Percentiles rank a stretch among this genome's conserved stretches.
Evolutionary conservation across 371 early-diverging fungal species (phyloP).

Genomic region (Lichtheimia ornata): DNA sequence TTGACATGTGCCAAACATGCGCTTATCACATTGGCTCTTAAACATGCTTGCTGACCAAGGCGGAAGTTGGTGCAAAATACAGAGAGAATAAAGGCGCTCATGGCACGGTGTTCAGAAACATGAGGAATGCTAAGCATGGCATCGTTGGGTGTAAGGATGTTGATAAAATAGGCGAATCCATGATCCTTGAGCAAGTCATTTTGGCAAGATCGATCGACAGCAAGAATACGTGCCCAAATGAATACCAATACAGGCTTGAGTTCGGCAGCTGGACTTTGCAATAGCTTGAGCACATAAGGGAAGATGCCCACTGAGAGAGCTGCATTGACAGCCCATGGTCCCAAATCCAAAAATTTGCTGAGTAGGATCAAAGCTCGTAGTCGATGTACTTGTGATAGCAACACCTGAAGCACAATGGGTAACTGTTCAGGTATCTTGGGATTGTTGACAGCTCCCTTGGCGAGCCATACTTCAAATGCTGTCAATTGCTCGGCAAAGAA

Average conservation of each 20-base stretch:
- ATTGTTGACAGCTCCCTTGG: slow-evolving; percentile 64
- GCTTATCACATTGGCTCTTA: slow-evolving; percentile 68
- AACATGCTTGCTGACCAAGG: slow-evolving; percentile 83
- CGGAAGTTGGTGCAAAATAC: slow-evolving; percentile 85
- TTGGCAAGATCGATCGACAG: slow-evolving; percentile 89
- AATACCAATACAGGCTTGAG: slow-evolving; percentile 92
- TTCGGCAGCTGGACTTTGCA: slow-evolving; percentile 93
- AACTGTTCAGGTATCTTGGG: slow-evolving; percentile 89
- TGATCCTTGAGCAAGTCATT: slow-evolving; percentile 91
- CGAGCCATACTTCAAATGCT: slow-evolving; percentile 96
- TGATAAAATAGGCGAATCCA: slow-evolving; percentile 92
- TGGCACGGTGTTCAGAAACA: slow-evolving; percentile 87
- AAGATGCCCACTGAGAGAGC: slow-evolving; percentile 95
- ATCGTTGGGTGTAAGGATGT: slow-evolving; percentile 76
- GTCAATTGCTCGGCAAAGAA: slow-evolving; percentile 96
- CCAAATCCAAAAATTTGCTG: slow-evolving; percentile 90
- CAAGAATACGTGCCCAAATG: slow-evolving; percentile 95
- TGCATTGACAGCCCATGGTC: slow-evolving; percentile 93
- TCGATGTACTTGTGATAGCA: slow-evolving; percentile 93
- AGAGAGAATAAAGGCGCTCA: slow-evolving; percentile 91
- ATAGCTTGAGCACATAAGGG: slow-evolving; percentile 95
- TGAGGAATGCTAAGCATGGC: slow-evolving; percentile 65
- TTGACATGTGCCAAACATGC: slow-evolving; percentile 71
- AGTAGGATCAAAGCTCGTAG: slow-evolving; percentile 89
- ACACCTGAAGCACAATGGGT: slow-evolving; percentile 94